Evolutionary conservation across 176 grass and related monocot genomes (phyloP).

Genomic region (Coix lacrymajobi): DNA sequence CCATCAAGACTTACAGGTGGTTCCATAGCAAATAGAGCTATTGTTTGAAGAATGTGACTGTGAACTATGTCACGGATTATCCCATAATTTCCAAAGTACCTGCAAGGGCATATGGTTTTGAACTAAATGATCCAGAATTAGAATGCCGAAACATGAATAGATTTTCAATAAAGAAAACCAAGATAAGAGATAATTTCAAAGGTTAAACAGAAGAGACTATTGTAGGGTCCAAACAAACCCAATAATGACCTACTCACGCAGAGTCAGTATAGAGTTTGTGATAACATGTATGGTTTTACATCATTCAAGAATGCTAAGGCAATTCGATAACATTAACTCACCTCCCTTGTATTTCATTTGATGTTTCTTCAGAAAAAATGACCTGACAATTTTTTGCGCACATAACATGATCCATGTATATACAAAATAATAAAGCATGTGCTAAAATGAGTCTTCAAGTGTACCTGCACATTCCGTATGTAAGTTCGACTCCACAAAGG

Average conservation of each 20-base stretch:
- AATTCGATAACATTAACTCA: slow-evolving; percentile 35
- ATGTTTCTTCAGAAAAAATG: slow-evolving; percentile 87
- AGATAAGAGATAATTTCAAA: slow-evolving; percentile 21
- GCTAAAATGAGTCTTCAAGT: slow-evolving; percentile 3
- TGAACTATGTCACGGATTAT: slow-evolving; percentile 92
- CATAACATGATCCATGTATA: slow-evolving; percentile 1
- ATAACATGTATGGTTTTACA: neutral
- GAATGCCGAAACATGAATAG: neutral
- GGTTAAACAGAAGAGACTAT: neutral
- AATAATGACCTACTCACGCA: slow-evolving; percentile 5
- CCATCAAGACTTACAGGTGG: slow-evolving; percentile 84
- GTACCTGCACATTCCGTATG: slow-evolving; percentile 89
- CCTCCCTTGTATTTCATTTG: slow-evolving; percentile 76
- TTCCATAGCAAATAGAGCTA: slow-evolving; percentile 94
- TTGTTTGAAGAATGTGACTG: slow-evolving; percentile 89
- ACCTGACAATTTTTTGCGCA: slow-evolving; percentile 55
- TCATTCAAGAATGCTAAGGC: neutral
- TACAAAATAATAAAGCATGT: slow-evolving; percentile 12
- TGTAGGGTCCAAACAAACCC: slow-evolving; percentile 18
- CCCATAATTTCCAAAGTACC: slow-evolving; percentile 89
- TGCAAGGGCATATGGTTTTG: slow-evolving; percentile 7
- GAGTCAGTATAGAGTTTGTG: neutral
- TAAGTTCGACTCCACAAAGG: slow-evolving; percentile 89
- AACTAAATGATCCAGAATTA: neutral
- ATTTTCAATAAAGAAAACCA: neutral